Base-by-base conservation (phyloP, 768 basidiomycete genomes). In the Boletus sensibilis region DNA sequence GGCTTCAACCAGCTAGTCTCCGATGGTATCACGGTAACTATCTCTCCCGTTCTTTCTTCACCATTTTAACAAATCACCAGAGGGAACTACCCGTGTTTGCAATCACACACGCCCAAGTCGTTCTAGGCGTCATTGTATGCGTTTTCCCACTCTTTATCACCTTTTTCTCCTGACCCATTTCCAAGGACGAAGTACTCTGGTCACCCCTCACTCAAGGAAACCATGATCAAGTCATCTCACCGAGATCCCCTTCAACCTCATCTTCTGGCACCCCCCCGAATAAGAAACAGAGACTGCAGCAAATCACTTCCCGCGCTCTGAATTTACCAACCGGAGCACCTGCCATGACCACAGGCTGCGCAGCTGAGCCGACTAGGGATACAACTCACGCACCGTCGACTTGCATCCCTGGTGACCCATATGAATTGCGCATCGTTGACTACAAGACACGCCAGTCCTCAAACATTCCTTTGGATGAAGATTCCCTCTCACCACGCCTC, bases 41-140 rank as follows among this genome's bases (percentile, higher is more conserved):
- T 20, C n/a, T 27, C 4, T n/a, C 8, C 20, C 18, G 3, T 27
- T 9, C n/a, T 14, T 31, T 44, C 14, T 18, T 18, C 50, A 10
- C 51, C 38, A 6, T 39, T 37, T 38, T 37, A 40, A 38, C 33
- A 3, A 25, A 13, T 34, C 20, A 14, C 10, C 54, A 92, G 87
- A 84, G 93, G 9, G 94, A 96, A 72, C 78, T 94, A 50, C 91
- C 90, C 4, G 86, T 95, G 2, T 90, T 94, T 59, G 89, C 90
- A 0, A 77, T 91, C 53, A 69, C 92, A 5, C 79, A 88, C 25
- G 81, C 73, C 25, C 75, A 85, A 52, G 73, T 88, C 21, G 78
- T 95, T 16, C 68, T 83, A 25, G 94, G 94, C 1, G 75, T 92
- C 33, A 89, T 95, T 40, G 94, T 90, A 67, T 56, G 79, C 58